Evolutionary conservation across 164 flowering plant species (phyloP).

Genomic region (Umbellularia californica): DNA sequence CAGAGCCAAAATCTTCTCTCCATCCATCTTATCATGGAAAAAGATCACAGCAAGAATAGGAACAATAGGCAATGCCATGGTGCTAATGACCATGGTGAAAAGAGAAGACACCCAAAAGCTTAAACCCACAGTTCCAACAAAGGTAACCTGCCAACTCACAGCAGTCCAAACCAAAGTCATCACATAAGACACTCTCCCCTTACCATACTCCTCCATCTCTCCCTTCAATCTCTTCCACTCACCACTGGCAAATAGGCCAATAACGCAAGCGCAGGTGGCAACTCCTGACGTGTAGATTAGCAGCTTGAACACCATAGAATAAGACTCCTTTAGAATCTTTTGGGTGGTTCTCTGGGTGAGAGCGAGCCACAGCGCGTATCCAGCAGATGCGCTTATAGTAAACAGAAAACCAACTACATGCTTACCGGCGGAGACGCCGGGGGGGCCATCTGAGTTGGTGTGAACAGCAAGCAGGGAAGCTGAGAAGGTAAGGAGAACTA

Average conservation of each 20-base stretch:
- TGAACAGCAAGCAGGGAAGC: constrained; percentile 24
- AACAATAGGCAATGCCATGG: constrained; percentile 18
- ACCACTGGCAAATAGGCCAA: constrained; percentile 29
- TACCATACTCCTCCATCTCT: constrained; percentile 19
- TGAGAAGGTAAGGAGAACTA: constrained; percentile 29
- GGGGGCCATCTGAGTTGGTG: constrained; percentile 5
- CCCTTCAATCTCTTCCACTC: constrained; percentile 23
- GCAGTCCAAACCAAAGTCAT: constrained; percentile 10
- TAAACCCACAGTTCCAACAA: constrained; percentile 18
- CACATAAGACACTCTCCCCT: constrained; percentile 14
- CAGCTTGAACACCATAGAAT: constrained; percentile 19
- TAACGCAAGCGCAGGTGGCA: constrained; percentile 20
- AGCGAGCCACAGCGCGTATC: constrained; percentile 25
- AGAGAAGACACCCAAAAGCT: constrained; percentile 23
- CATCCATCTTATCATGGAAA: constrained; percentile 35
- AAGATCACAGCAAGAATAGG: constrained; percentile 26
- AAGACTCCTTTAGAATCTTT: constrained; percentile 24
- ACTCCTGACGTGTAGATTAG: constrained; percentile 20
- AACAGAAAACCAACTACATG: constrained; percentile 26
- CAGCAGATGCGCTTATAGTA: constrained; percentile 33
- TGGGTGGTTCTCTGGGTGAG: constrained; percentile 32
- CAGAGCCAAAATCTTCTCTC: constrained; percentile 27
- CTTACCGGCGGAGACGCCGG: constrained; percentile 15
- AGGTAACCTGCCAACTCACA: constrained; percentile 8
- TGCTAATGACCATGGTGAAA: constrained; percentile 8